phyloP scores from a whole-genome alignment of 106 monocot genomes.

The Dioscorea dumetorum region DNA sequence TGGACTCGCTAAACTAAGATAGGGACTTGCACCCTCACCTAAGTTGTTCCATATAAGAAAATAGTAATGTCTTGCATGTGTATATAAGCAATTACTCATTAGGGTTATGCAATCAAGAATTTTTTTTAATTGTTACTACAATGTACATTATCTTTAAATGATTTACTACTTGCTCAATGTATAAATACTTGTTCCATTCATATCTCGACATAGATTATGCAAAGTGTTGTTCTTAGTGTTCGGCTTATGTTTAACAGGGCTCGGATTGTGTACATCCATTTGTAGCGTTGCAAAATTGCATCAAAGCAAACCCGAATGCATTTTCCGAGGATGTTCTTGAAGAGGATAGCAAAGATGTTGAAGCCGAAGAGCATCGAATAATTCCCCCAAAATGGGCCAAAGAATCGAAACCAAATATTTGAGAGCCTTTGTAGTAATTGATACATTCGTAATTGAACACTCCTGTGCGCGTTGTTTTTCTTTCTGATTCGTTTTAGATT shows the following conservation, averaged over 20 bases:
- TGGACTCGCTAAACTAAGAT: no score
- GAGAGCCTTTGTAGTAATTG: neutral
- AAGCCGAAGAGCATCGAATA: conserved; percentile 26
- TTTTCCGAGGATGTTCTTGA: conserved; percentile 82
- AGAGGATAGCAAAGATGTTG: conserved; percentile 31
- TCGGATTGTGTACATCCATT: conserved; percentile 91
- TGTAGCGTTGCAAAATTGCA: conserved; percentile 86
- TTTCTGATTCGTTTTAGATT: no score
- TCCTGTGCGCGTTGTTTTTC: no score
- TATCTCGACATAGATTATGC: neutral
- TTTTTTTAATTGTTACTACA: neutral
- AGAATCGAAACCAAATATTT: conserved; percentile 39
- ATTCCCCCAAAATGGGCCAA: conserved; percentile 46
- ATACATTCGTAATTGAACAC: no score
- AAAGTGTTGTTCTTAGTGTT: neutral
- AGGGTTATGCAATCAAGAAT: neutral
- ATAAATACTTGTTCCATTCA: neutral
- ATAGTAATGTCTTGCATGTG: no score
- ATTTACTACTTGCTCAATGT: neutral
- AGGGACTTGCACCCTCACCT: no score
- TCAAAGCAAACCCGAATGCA: conserved; percentile 79
- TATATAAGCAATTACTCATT: no score
- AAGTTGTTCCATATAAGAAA: no score
- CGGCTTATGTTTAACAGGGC: conserved; percentile 42
- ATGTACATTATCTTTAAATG: neutral